Percentiles rank a stretch among this genome's conserved stretches.
phyloP scores from a whole-genome alignment of 129 eudicot genomes.

The Helichrysum umbraculigerum region DNA sequence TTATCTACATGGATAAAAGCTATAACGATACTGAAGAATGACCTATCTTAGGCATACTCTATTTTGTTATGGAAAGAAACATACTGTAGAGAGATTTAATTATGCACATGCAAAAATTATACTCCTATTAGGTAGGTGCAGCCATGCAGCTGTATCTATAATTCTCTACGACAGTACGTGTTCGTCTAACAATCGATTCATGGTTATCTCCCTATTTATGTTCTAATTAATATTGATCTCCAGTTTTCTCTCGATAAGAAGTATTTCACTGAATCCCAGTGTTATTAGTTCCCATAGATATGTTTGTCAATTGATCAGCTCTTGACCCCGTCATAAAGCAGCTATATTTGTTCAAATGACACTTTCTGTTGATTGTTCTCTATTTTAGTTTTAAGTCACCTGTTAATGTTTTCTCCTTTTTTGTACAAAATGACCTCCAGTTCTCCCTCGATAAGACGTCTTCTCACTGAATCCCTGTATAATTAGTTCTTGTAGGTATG shows the following conservation, averaged over 20 bases:
- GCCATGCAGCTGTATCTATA: not conserved
- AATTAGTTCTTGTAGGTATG: not conserved
- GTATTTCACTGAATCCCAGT: not conserved
- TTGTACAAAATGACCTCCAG: not conserved
- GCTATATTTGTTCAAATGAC: not conserved
- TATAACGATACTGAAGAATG: not conserved
- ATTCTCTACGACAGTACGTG: not conserved
- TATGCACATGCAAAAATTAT: not conserved
- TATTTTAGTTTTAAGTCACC: not conserved
- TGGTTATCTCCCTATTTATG: not conserved
- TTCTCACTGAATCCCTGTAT: not conserved
- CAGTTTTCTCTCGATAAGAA: not conserved
- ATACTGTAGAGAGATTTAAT: not conserved
- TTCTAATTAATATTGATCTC: not conserved
- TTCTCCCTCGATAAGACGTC: not conserved
- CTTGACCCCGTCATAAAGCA: not conserved
- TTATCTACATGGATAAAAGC: not conserved
- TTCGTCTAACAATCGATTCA: not conserved
- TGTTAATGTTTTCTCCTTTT: not conserved
- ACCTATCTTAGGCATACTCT: not conserved
- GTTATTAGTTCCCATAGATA: not conserved
- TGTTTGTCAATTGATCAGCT: no score
- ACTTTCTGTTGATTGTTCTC: not conserved
- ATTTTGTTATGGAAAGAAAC: not conserved
- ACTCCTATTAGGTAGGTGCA: not conserved